These are phyloP conservation scores for Phytophthora capsici DNA, from an alignment of 352 stramenopile species.

Conservation along the genomic window DNA sequence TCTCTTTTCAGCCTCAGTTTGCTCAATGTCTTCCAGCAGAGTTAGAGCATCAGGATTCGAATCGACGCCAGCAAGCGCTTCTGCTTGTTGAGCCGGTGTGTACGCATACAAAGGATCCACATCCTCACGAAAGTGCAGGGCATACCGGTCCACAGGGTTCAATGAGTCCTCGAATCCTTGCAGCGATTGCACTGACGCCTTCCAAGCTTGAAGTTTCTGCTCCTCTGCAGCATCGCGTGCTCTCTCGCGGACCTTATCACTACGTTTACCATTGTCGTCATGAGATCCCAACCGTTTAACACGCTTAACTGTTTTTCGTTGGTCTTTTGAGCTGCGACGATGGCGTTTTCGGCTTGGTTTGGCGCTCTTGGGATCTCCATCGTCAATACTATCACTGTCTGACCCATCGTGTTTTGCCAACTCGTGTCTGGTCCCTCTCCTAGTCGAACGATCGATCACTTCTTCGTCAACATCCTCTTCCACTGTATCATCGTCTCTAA, in stretches of 20 bases:
- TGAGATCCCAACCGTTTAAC: slow-evolving; percentile 26
- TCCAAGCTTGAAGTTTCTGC: slow-evolving; percentile 92
- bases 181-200: slow-evolving; percentile 74
- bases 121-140: slow-evolving; percentile 91
- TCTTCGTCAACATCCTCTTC: slow-evolving; percentile 28
- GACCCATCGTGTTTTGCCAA: slow-evolving; percentile 18
- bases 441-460: slow-evolving; percentile 14
- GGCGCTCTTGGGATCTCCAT: slow-evolving; percentile 40
- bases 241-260: slow-evolving; percentile 77
- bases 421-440: slow-evolving; percentile 1
- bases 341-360: slow-evolving; percentile 32
- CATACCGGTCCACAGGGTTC: slow-evolving; percentile 94
- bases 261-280: slow-evolving; percentile 25
- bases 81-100: slow-evolving; percentile 41
- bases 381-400: slow-evolving; percentile 49
- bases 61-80: slow-evolving; percentile 33
- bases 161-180: slow-evolving; percentile 93
- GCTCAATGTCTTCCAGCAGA: slow-evolving; percentile 60
- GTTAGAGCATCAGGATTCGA: slow-evolving; percentile 22
- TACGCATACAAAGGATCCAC: slow-evolving; percentile 90
- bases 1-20: slow-evolving; percentile 68
- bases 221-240: slow-evolving; percentile 93
- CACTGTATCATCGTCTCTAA: slow-evolving; percentile 25
- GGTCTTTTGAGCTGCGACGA: slow-evolving; percentile 23
- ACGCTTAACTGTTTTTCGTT: slow-evolving; percentile 37